Percentiles rank a stretch among this genome's conserved stretches.
These are phyloP conservation scores for Plenodomus lindquistii DNA, from an alignment of 2,329 filamentous ascomycete genomes.

Conservation along the genomic window DNA sequence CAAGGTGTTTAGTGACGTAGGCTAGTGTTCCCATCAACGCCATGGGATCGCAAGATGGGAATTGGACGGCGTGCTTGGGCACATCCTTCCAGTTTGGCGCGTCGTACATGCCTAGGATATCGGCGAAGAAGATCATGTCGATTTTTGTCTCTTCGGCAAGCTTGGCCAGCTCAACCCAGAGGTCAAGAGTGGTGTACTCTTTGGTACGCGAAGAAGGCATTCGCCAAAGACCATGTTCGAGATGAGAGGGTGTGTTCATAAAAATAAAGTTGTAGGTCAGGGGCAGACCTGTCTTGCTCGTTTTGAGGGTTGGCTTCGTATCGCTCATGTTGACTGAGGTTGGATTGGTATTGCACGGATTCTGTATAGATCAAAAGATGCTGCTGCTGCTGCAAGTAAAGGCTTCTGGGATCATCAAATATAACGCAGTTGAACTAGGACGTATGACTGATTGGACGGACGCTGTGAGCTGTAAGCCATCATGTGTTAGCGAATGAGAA, in stretches of 20 bases:
- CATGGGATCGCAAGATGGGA: conserved; percentile 68
- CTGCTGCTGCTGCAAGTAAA: no score
- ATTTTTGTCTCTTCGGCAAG: conserved; percentile 36
- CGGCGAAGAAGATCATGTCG: conserved; percentile 42
- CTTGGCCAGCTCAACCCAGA: conserved; percentile 36
- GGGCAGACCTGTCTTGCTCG: no score
- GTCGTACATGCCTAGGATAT: conserved; percentile 64
- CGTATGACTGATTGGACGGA: no score
- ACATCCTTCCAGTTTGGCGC: conserved; percentile 62
- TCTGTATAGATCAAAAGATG: no score
- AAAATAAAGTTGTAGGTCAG: conserved; percentile 5
- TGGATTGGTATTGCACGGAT: no score
- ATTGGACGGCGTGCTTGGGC: conserved; percentile 64
- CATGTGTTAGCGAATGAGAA: no score
- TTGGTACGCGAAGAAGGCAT: neutral
- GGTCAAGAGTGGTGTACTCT: conserved; percentile 47
- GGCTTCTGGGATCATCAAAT: no score
- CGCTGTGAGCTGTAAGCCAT: no score
- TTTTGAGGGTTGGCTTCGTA: no score
- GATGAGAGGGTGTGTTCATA: conserved; percentile 5
- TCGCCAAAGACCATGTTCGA: conserved; percentile 2
- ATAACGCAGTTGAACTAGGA: no score
- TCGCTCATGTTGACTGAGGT: no score
- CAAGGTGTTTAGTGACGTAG: conserved; percentile 62
- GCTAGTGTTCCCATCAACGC: conserved; percentile 66